Evolutionary conservation across 495 filamentous ascomycete species (phyloP).

Genomic region (Aspergillus kassunensis): DNA sequence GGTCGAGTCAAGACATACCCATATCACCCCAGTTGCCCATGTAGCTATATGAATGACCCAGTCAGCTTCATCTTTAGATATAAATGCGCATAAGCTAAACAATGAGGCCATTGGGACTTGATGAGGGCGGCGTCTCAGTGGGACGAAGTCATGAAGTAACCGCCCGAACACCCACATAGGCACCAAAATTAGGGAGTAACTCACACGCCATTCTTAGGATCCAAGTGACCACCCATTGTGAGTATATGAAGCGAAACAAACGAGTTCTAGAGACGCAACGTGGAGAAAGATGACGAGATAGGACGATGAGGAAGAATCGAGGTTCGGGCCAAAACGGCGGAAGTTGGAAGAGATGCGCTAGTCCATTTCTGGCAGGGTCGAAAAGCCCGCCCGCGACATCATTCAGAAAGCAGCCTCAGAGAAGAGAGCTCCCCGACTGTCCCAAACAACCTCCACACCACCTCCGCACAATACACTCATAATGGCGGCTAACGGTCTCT

Average conservation of each 20-base stretch:
- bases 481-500: conserved; percentile 61
- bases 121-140: background rate
- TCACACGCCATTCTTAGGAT: conserved; percentile 66
- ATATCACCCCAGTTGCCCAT: conserved; percentile 82
- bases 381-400: conserved; percentile 37
- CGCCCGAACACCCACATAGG: conserved; percentile 1
- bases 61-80: conserved; percentile 22
- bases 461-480: conserved; percentile 21
- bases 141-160: conserved; percentile 10
- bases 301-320: conserved; percentile 27
- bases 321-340: conserved; percentile 28
- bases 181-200: conserved; percentile 36
- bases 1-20: conserved; percentile 54
- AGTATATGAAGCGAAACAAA: conserved; percentile 23
- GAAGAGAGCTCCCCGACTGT: no score
- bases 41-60: conserved; percentile 52
- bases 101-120: background rate
- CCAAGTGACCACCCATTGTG: conserved; percentile 67
- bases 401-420: conserved; percentile 17
- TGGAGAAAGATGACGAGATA: conserved; percentile 22
- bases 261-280: conserved; percentile 18
- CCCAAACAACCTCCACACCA: conserved; percentile 14
- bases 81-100: background rate
- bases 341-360: conserved; percentile 36
- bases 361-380: conserved; percentile 42